Base-by-base conservation (phyloP, 371 early-diverging fungal species). In the Apophysomyces ossiformis region DNA sequence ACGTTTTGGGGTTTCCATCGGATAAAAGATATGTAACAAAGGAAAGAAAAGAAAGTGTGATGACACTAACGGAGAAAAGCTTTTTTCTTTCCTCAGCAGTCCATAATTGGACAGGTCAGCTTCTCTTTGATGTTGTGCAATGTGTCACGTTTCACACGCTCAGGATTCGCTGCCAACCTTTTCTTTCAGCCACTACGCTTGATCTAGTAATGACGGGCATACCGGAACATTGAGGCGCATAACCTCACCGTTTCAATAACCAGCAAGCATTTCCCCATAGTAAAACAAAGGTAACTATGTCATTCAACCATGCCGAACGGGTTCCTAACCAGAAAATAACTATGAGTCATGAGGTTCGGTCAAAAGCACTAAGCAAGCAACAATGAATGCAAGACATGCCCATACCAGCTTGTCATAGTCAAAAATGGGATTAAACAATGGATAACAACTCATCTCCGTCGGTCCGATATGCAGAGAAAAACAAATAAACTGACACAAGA, bases 1-100 rank as follows among this genome's bases (percentile, higher is more conserved):
- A 39, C 37, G 65, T 50, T 37, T 36, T 46, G 65, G 59, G n/a
- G 59, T 54, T 39, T 65, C 57, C 47, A 59, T 65, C 15, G 64
- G 18, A 21, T 57, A 43, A 32, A 12, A 26, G 39, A 38, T 8
- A 32, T 39, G 8, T 15, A 58, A 32, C 44, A 43, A 58, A 58
- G 41, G 41, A 41, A 57, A 57, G 47, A 45, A 45, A 16, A 57
- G 44, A 37, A 41, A 61, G n/a, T 35, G 6, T 13, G 65, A 35
- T 65, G 59, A 8, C 45, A 59, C 50, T 41, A 9, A 32, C 37
- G 8, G 15, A 46, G 18, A 18, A n/a, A 18, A 37, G 35, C 26
- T 37, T 41, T 11, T 43, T 64, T 37, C 21, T 9, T 21, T 50
- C 21, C 21, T 50, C 21, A 9, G 21, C 11, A 13, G 41, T 8